Base-by-base conservation (phyloP, 2,329 filamentous ascomycete genomes). In the Hymenoscyphus scutula region DNA sequence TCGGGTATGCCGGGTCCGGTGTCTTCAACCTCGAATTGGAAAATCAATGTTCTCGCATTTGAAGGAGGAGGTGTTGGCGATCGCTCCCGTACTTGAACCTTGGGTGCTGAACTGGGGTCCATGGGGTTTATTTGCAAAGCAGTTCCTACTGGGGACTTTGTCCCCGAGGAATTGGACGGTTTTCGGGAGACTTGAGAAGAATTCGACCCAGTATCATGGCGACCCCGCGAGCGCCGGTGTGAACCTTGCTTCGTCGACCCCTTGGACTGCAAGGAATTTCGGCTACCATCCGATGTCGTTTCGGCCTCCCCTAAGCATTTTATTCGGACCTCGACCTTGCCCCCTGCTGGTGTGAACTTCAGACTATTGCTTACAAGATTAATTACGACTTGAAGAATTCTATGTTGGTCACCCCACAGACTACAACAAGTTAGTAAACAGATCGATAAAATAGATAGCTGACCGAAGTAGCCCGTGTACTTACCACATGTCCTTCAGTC, bases 311-410 rank as follows among this genome's bases (percentile, higher is more conserved):
- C 84, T 0, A 89, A 69, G 70, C 91, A 96, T 67, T 84, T 86
- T 62, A 97, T 92, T 7, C 86, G 84, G 8, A 97, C 83, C 29
- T 86, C 82, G 2, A 97, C 90, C 32, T 81, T 88, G 7, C 92
- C 92, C 1, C 87, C 87, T 6, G 85, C 76, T 0, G 91, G 90
- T 0, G 93, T 97, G 72, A 97, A 97, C 74, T 97, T 97, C 53
- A 97, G 78, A 74, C 89, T 91, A 77, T 97, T 97, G 75, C 90
- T 93, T 55, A 96, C 91, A 34, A 97, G 80, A 72, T 96, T 96
- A 79, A 96, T 97, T 55, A 97, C 85, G n/a, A 97, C 90, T 74
- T 97, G 93, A 29, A 96, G 78, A 45, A 97, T 95, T 53, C 93
- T 83, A 72, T 97, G 92, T 68, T 95, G 90, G 70, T 97, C 93